phyloP scores from a whole-genome alignment of 2,329 filamentous ascomycete species.

The Diplodia sapinea region DNA sequence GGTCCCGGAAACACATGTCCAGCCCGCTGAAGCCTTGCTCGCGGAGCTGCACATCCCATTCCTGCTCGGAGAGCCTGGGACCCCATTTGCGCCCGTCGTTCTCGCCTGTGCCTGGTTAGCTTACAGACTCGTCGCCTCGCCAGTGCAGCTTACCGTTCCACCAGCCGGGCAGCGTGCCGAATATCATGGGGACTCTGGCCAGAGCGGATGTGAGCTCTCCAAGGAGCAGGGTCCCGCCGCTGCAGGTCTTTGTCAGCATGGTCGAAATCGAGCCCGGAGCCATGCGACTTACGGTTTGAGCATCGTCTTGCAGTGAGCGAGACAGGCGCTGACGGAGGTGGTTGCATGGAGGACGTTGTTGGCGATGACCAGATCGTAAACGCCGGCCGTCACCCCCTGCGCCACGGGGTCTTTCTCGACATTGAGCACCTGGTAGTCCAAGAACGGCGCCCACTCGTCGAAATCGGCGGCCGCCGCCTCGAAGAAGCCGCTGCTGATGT shows the following conservation, averaged over 20 bases:
- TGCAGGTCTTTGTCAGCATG: no score
- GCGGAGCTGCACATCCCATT: conserved; percentile 20
- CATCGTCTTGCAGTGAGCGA: conserved; percentile 34
- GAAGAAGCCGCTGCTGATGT: conserved; percentile 37
- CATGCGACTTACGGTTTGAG: conserved; percentile 38
- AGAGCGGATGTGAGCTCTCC: no score
- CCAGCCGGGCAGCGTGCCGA: no score
- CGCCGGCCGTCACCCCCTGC: conserved; percentile 28
- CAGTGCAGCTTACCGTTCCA: no score
- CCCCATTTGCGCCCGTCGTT: conserved; percentile 40
- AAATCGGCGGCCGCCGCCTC: conserved; percentile 33
- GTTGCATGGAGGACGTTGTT: conserved; percentile 33
- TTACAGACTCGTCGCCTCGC: no score
- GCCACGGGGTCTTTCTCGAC: conserved; percentile 28
- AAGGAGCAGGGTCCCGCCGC: no score
- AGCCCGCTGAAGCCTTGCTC: conserved; percentile 12
- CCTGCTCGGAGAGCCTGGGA: conserved; percentile 34
- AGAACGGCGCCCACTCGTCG: conserved; percentile 30
- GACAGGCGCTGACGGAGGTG: conserved; percentile 19
- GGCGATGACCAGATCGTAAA: conserved; percentile 30
- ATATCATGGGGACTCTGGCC: no score
- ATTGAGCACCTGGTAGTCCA: conserved; percentile 26
- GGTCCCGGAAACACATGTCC: conserved; percentile 6
- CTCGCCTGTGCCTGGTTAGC: conserved; percentile 8
- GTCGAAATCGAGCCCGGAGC: no score